Conservation (phyloP, 192 early-diverging fungal species). For the Backusella morwellensis region DNA sequence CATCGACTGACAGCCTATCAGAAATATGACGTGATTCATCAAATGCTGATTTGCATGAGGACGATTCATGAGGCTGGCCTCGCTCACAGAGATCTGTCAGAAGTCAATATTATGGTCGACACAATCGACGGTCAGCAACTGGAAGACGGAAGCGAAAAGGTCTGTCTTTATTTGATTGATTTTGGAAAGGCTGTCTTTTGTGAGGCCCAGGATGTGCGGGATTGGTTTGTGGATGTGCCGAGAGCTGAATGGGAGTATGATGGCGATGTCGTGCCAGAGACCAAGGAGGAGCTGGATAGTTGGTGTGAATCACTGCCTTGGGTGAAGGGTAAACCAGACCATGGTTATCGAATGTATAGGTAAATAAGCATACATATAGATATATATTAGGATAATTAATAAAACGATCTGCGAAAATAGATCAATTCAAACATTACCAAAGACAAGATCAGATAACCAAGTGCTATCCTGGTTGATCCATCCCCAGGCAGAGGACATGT, state of each 20-base stretch:
- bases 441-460: conserved; percentile 45
- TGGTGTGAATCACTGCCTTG: conserved; percentile 41
- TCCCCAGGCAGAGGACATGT: conserved; percentile 54
- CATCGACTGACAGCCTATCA: conserved; percentile 50
- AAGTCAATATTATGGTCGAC: conserved; percentile 63
- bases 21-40: conserved; percentile 48
- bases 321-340: conserved; percentile 53
- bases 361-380: not conserved
- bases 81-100: conserved; percentile 57
- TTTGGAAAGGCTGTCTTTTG: conserved; percentile 63
- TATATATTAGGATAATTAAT: not conserved
- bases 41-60: conserved; percentile 53
- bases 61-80: conserved; percentile 52
- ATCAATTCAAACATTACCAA: conserved; percentile 54
- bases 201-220: conserved; percentile 39
- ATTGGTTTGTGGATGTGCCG: conserved; percentile 45
- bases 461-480: conserved; percentile 42
- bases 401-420: conserved; percentile 20
- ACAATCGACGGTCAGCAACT: conserved; percentile 39
- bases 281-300: conserved; percentile 40
- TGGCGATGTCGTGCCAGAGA: conserved; percentile 39
- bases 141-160: conserved; percentile 43
- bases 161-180: conserved; percentile 54
- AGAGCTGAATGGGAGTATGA: conserved; percentile 30
- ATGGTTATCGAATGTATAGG: conserved; percentile 57